Conservation (phyloP, 208 protist species). For the Phytomonas francai region DNA sequence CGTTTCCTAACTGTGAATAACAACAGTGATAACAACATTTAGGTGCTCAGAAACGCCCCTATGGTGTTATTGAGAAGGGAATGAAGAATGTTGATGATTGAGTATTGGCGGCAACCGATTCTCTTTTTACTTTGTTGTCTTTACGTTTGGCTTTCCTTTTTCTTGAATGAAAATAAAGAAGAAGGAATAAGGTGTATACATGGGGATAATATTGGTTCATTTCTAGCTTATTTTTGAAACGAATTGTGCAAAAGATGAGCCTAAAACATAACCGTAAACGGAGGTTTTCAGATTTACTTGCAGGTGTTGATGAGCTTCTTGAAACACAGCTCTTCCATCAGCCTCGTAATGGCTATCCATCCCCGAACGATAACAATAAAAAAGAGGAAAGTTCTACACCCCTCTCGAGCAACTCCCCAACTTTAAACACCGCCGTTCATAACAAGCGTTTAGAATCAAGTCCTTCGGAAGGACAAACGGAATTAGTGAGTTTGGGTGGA, state of each 20-base stretch:
- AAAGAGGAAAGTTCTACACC: background rate
- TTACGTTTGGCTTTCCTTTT: background rate
- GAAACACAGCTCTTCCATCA: background rate
- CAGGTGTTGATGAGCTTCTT: background rate
- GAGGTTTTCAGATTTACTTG: background rate
- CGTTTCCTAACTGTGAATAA: background rate
- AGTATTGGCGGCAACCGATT: background rate
- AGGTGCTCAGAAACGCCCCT: background rate
- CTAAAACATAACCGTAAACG: background rate
- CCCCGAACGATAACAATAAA: background rate
- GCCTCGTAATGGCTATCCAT: background rate
- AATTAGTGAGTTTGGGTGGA: slow-evolving; percentile 20
- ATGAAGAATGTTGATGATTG: background rate
- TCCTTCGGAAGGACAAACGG: background rate
- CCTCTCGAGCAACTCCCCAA: background rate
- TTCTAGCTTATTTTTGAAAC: background rate
- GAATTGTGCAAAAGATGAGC: background rate
- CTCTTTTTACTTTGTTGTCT: background rate
- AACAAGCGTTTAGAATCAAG: background rate
- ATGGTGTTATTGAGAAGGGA: background rate
- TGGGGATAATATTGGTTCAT: background rate
- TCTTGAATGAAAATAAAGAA: background rate
- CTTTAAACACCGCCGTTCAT: background rate
- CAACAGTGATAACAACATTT: background rate
- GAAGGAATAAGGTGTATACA: background rate